phyloP scores from a whole-genome alignment of 768 basidiomycete genomes.

The Leccinum arenicola region DNA sequence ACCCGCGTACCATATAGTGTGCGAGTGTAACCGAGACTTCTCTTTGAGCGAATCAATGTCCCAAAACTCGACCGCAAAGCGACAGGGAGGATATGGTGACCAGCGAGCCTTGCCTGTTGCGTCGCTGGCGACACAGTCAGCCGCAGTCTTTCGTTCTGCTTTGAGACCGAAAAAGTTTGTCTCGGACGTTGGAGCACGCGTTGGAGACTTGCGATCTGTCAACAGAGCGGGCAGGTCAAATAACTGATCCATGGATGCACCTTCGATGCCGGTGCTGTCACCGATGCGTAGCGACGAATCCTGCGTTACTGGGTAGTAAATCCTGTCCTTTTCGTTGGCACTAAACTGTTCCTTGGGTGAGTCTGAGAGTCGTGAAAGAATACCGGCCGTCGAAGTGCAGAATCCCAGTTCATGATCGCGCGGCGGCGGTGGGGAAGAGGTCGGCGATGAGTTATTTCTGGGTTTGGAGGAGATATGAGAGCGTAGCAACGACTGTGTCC shows the following conservation, averaged over 20 bases:
- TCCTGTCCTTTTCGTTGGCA: conserved; percentile 26
- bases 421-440: conserved; percentile 34
- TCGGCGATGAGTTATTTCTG: conserved; percentile 23
- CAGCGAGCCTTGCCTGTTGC: conserved; percentile 48
- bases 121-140: conserved; percentile 42
- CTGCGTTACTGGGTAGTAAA: conserved; percentile 62
- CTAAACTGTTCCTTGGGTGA: conserved; percentile 10
- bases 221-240: conserved; percentile 42
- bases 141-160: conserved; percentile 40
- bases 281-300: conserved; percentile 78
- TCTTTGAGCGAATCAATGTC: conserved; percentile 78
- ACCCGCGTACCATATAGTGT: conserved; percentile 89
- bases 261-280: conserved; percentile 54
- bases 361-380: conserved; percentile 35
- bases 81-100: conserved; percentile 74
- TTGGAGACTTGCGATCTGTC: conserved; percentile 23
- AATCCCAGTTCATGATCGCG: conserved; percentile 67
- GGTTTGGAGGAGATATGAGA: conserved; percentile 50
- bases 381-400: conserved; percentile 50
- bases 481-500: conserved; percentile 70
- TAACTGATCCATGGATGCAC: conserved; percentile 67
- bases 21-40: conserved; percentile 79
- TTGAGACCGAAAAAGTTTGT: conserved; percentile 64
- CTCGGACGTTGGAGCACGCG: conserved; percentile 38
- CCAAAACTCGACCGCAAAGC: conserved; percentile 91